These are phyloP conservation scores for Pythium coloratum DNA, from an alignment of 352 stramenopile species.

Conservation along the genomic window DNA sequence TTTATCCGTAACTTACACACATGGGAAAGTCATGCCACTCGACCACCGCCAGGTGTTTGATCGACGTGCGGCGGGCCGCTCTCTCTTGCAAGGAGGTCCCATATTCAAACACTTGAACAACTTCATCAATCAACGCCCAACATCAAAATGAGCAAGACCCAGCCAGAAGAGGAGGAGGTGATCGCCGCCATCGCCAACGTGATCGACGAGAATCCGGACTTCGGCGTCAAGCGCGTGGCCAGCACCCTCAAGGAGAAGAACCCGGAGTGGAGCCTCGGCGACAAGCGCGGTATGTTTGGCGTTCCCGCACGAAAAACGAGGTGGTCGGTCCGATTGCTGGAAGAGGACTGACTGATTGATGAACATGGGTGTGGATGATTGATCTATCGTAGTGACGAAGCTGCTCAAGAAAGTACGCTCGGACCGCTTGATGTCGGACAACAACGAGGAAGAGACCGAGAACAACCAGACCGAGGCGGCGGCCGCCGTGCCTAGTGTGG, in stretches of 20 bases:
- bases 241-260: conserved; percentile 61
- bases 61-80: not conserved
- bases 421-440: conserved; percentile 18
- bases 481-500: conserved; percentile 10
- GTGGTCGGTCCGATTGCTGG: not conserved
- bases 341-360: not conserved
- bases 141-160: conserved; percentile 50
- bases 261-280: conserved; percentile 65
- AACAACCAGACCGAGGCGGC: conserved; percentile 15
- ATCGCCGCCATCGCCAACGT: conserved; percentile 53
- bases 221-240: conserved; percentile 69
- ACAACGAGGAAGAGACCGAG: conserved; percentile 15
- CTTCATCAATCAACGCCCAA: not conserved
- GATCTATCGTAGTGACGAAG: conserved; percentile 51
- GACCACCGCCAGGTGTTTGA: conserved; percentile 18
- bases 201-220: conserved; percentile 61
- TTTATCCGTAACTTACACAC: conserved; percentile 13
- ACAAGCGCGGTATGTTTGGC: conserved; percentile 61
- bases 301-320: not conserved
- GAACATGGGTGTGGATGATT: not conserved
- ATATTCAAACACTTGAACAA: conserved; percentile 9
- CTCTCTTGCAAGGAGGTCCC: not conserved
- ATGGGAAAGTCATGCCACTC: conserved; percentile 18
- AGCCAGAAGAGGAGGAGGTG: conserved; percentile 67
- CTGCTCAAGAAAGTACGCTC: conserved; percentile 72